phyloP scores from a whole-genome alignment of 371 early-diverging fungal genomes.

The Zopfochytrium polystomum region DNA sequence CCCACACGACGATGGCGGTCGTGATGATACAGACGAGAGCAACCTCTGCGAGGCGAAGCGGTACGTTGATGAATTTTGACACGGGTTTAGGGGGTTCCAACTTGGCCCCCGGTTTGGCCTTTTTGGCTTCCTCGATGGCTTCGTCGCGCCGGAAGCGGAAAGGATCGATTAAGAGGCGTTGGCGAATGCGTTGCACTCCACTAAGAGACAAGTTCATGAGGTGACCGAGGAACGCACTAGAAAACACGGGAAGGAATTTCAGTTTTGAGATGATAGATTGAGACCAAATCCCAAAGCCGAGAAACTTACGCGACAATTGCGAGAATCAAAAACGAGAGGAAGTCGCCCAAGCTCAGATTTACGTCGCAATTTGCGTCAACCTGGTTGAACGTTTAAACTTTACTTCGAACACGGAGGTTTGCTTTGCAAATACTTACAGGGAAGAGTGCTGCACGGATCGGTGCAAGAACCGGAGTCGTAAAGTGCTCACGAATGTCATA shows the following conservation, averaged over 20 bases:
- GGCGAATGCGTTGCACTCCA: slow-evolving; percentile 24
- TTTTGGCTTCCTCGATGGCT: background rate
- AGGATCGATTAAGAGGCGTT: slow-evolving; percentile 12
- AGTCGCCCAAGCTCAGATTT: slow-evolving; percentile 8
- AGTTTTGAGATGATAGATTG: background rate
- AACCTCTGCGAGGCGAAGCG: slow-evolving; percentile 28
- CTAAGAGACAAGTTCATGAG: slow-evolving; percentile 13
- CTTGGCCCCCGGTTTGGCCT: background rate
- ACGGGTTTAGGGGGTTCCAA: background rate
- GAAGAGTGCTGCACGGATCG: slow-evolving; percentile 17
- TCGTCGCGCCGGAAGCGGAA: background rate
- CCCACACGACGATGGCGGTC: slow-evolving; percentile 26
- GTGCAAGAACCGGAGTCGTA: slow-evolving; percentile 1
- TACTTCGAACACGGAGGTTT: background rate
- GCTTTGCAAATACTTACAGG: too few relatives aligned
- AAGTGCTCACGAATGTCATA: slow-evolving; percentile 1
- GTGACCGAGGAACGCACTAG: slow-evolving; percentile 4
- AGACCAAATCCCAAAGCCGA: too few relatives aligned
- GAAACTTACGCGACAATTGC: slow-evolving; percentile 26
- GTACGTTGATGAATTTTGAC: background rate
- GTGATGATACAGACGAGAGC: slow-evolving; percentile 30
- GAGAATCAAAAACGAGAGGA: slow-evolving; percentile 21
- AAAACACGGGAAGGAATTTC: too few relatives aligned
- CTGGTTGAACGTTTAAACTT: background rate
- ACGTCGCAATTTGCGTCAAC: slow-evolving; percentile 15